phyloP scores from a whole-genome alignment of 83 land plant genomes.

The Thuja plicata region DNA sequence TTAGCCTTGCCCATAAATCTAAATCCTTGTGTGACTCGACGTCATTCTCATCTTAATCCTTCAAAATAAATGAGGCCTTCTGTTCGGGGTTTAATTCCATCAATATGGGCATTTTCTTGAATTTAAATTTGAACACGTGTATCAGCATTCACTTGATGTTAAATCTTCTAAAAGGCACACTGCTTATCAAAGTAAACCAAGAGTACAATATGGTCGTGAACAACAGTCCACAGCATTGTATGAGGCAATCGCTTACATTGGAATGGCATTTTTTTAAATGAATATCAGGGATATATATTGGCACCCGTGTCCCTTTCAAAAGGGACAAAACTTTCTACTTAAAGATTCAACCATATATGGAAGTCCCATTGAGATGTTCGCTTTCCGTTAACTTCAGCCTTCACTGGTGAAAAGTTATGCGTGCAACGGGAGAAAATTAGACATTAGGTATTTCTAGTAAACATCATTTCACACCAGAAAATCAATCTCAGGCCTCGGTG shows the following conservation, averaged over 20 bases:
- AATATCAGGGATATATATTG: not conserved
- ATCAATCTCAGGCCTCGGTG: not conserved
- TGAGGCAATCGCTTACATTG: not conserved
- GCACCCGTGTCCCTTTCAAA: not conserved
- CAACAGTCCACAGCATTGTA: not conserved
- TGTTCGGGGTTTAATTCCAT: too few species aligned
- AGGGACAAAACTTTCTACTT: not conserved
- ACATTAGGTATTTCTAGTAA: not conserved
- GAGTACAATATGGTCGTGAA: not conserved
- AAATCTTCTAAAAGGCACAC: too few species aligned
- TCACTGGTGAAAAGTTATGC: not conserved
- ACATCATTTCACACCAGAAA: not conserved
- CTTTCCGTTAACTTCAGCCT: not conserved
- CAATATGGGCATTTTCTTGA: too few species aligned
- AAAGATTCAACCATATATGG: not conserved
- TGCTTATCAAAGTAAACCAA: not conserved
- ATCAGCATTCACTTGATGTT: too few species aligned
- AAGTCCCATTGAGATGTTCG: not conserved
- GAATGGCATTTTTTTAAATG: not conserved
- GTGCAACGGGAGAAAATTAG: not conserved
- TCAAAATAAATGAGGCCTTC: too few species aligned
- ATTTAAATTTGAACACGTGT: too few species aligned
- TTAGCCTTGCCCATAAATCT: too few species aligned
- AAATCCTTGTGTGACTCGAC: too few species aligned
- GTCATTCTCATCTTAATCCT: too few species aligned